Percentiles rank a stretch among this genome's conserved stretches.
Conservation (phyloP, 768 basidiomycete species). For the Lentinula raphanica region DNA sequence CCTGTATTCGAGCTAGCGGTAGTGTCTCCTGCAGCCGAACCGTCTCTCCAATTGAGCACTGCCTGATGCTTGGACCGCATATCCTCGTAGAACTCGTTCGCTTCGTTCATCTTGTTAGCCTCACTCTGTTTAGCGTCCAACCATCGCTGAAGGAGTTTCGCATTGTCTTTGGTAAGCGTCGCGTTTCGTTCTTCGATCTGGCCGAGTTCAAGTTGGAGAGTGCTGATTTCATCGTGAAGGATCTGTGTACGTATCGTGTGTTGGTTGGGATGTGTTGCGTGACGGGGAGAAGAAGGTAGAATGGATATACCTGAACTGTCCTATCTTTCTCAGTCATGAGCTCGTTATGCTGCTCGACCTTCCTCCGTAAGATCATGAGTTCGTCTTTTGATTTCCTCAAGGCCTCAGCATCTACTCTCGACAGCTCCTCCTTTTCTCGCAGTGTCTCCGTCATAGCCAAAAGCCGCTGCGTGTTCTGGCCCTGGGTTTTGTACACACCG, state of each 20-base stretch:
- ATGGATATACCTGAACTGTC: slow-evolving; percentile 69
- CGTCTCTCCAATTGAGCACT: slow-evolving; percentile 53
- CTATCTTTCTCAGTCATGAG: slow-evolving; percentile 86
- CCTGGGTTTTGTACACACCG: slow-evolving; percentile 92
- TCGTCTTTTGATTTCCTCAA: slow-evolving; percentile 76
- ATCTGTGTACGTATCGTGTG: slow-evolving; percentile 46
- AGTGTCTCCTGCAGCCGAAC: slow-evolving; percentile 12
- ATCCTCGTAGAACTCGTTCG: slow-evolving; percentile 83
- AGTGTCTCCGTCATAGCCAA: slow-evolving; percentile 93
- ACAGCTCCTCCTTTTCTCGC: slow-evolving; percentile 86
- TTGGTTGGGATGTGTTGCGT: background rate
- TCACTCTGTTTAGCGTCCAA: slow-evolving; percentile 90
- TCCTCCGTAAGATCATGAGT: slow-evolving; percentile 58
- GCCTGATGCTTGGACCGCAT: slow-evolving; percentile 72
- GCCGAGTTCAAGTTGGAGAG: slow-evolving; percentile 84
- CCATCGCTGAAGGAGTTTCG: slow-evolving; percentile 93
- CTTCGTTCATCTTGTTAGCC: slow-evolving; percentile 93
- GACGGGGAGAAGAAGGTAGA: slow-evolving; percentile 6
- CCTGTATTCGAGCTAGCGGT: slow-evolving; percentile 23
- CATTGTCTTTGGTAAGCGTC: slow-evolving; percentile 88
- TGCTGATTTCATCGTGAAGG: slow-evolving; percentile 91
- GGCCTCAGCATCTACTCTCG: slow-evolving; percentile 76
- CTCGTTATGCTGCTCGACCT: slow-evolving; percentile 80
- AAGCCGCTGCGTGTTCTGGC: slow-evolving; percentile 90
- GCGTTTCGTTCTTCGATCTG: slow-evolving; percentile 86